Evolutionary conservation across 1,284 basidiomycete species (phyloP).

Genomic region (Pseudozyma sp.): DNA sequence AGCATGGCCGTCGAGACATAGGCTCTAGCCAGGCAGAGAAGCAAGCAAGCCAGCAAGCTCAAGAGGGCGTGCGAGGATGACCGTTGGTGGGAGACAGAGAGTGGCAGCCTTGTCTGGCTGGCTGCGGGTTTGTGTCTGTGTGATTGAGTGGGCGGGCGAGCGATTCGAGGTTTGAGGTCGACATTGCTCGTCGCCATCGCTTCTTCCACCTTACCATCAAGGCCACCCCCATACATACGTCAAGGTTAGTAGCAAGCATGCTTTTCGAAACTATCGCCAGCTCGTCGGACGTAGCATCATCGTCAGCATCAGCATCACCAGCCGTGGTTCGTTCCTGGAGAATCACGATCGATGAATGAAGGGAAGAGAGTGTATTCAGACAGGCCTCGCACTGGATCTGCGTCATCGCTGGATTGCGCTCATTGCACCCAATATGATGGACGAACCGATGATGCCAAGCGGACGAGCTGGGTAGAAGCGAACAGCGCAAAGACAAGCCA

Average conservation of each 20-base stretch:
- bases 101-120: neutral
- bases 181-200: constrained; percentile 17
- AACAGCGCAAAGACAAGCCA: neutral
- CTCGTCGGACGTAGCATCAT: constrained; percentile 14
- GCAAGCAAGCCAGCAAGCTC: neutral
- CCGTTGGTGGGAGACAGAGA: too few relatives aligned
- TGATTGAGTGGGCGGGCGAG: constrained; percentile 2
- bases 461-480: constrained; percentile 5
- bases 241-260: constrained; percentile 48
- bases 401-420: too few relatives aligned
- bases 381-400: neutral
- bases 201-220: constrained; percentile 53
- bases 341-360: neutral
- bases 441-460: neutral
- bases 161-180: constrained; percentile 32
- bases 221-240: constrained; percentile 52
- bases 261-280: constrained; percentile 1
- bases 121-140: neutral
- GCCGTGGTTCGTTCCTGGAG: neutral
- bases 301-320: constrained; percentile 11
- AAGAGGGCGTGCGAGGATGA: neutral
- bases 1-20: too few relatives aligned
- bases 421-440: too few relatives aligned
- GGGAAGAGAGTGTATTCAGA: neutral
- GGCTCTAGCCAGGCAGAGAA: neutral